These are phyloP conservation scores for Ramaria sp. DNA, from an alignment of 768 basidiomycete species.

Conservation along the genomic window DNA sequence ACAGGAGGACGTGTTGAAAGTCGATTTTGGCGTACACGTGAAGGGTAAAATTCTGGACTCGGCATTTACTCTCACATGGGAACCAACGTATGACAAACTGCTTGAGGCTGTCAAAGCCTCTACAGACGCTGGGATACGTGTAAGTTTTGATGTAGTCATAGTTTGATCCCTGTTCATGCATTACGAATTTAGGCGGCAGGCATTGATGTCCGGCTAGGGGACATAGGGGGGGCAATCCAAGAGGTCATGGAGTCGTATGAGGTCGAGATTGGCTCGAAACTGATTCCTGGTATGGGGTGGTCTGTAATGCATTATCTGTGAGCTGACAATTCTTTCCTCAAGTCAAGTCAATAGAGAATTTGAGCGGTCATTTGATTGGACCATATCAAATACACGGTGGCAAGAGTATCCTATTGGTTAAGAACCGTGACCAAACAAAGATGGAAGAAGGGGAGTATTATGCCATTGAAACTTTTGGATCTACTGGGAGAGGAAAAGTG, in stretches of 20 bases:
- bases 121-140: constrained; percentile 84
- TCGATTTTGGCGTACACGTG: constrained; percentile 96
- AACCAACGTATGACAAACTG: constrained; percentile 82
- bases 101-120: constrained; percentile 89
- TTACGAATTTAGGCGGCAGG: constrained; percentile 69
- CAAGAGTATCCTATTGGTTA: constrained; percentile 85
- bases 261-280: constrained; percentile 81
- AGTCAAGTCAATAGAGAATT: constrained; percentile 92
- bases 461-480: constrained; percentile 98
- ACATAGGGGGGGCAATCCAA: constrained; percentile 85
- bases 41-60: constrained; percentile 93
- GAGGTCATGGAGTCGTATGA: constrained; percentile 99
- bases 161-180: neutral
- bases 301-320: neutral
- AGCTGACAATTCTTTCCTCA: constrained; percentile 4
- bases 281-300: constrained; percentile 50
- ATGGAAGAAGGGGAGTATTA: constrained; percentile 99
- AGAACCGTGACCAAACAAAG: constrained; percentile 81
- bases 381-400: constrained; percentile 85
- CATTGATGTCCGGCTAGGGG: constrained; percentile 89
- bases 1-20: constrained; percentile 83
- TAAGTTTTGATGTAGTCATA: constrained; percentile 22
- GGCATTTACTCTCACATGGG: constrained; percentile 87
- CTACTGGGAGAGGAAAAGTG: constrained; percentile 85
- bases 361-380: constrained; percentile 91